Base-by-base conservation (phyloP, 2,329 filamentous ascomycete genomes). In the Parafenestella ontariensis region DNA sequence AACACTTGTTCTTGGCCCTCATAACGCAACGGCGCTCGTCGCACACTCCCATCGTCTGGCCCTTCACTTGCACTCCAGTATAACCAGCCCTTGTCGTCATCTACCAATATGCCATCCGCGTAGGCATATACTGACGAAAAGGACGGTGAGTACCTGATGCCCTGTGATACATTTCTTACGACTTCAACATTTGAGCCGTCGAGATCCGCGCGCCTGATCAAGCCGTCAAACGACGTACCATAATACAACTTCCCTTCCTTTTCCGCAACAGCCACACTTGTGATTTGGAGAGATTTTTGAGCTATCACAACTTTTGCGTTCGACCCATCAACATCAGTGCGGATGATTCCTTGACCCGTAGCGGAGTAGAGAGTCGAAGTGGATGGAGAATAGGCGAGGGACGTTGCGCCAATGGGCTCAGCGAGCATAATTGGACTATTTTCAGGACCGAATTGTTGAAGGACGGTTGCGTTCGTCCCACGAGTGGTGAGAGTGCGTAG, bases 1-100 rank as follows among this genome's bases (percentile, higher is more conserved):
- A 63, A 26, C 1, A 57, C 11, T 45, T 55, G 31, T 15, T 56
- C 58, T 23, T 43, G 24, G 5, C 26, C 40, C 4, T 20, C 13
- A 13, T 31, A 39, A 9, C 34, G 23, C 11, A 61, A 42, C 1
- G 34, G 34, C 1, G 36, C 20, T 6, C 60, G 52, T 5, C 55
- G 50, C 20, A 63, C 56, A 23, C 54, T 58, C 6, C 60, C 60
- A 9, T 48, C 45, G 20, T 53, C 15, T 11, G 15, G 28, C 11
- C 47, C 56, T 3, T n/a, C 33, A 10, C 33, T 46, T 10, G 58
- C 49, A 21, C 55, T 59, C 55, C 58, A 61, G 36, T 63, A 63
- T 5, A 63, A 31, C 49, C 52, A 59, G 15, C 50, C 50, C 29
- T 41, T 50, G 15, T 53, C 50, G 37, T 61, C 46, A 29, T 63